A percentile compares a stretch with the other conserved stretches of the same genome.
phyloP scores from a whole-genome alignment of 352 stramenopile species.

The Phytophthora citrophthora region DNA sequence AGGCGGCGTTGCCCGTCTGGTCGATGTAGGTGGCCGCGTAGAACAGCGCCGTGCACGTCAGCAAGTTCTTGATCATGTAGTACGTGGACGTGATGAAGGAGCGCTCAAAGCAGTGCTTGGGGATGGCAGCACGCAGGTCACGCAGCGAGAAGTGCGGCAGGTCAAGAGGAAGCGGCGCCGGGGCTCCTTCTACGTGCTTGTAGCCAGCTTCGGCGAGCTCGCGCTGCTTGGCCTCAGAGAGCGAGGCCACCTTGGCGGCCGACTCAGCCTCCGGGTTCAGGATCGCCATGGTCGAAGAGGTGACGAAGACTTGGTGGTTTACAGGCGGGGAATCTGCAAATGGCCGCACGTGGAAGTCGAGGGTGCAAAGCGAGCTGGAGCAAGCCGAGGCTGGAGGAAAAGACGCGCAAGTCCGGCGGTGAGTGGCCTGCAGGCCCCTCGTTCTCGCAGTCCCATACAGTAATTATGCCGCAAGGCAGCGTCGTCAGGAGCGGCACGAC shows the following conservation, averaged over 20 bases:
- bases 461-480: conserved; percentile 5
- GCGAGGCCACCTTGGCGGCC: conserved; percentile 28
- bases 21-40: conserved; percentile 87
- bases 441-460: not conserved
- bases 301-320: conserved; percentile 12
- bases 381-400: conserved; percentile 8
- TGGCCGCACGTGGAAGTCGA: conserved; percentile 23
- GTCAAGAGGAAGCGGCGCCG: conserved; percentile 81
- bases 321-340: conserved; percentile 41
- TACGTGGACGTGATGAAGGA: conserved; percentile 91
- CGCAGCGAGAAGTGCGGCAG: conserved; percentile 89
- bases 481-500: conserved; percentile 37
- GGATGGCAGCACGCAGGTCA: conserved; percentile 92
- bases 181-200: conserved; percentile 74
- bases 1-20: conserved; percentile 47
- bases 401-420: conserved; percentile 26
- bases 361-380: not conserved
- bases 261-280: conserved; percentile 64
- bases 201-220: conserved; percentile 69
- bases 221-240: conserved; percentile 49
- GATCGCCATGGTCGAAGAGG: conserved; percentile 58
- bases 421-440: conserved; percentile 28
- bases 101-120: conserved; percentile 96
- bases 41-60: conserved; percentile 89
- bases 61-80: conserved; percentile 93